Percentiles rank a stretch among this genome's conserved stretches.
Evolutionary conservation across 495 filamentous ascomycete genomes (phyloP).

Genomic region (Lasiosphaeris hirsuta): DNA sequence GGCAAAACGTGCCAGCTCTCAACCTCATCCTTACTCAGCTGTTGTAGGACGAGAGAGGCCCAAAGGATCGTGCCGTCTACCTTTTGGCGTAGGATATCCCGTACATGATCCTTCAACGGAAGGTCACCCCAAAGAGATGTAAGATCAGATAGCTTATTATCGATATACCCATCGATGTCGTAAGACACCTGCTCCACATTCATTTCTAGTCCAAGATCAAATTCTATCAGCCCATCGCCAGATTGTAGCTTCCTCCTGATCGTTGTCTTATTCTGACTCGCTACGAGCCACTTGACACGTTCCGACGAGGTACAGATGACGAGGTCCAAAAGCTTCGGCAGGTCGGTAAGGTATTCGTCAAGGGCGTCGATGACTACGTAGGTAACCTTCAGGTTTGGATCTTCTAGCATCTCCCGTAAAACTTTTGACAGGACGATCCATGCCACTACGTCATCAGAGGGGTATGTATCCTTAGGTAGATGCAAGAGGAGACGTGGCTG

Average conservation of each 20-base stretch:
- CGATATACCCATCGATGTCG: constrained; percentile 34
- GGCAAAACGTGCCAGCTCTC: too few relatives aligned
- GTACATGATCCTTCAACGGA: constrained; percentile 9
- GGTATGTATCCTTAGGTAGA: not conserved
- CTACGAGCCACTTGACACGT: constrained; percentile 40
- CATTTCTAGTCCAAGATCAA: constrained; percentile 33
- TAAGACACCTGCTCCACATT: constrained; percentile 15
- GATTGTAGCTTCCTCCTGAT: constrained; percentile 35
- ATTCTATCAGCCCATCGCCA: constrained; percentile 3
- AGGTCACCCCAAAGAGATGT: not conserved
- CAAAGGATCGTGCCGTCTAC: constrained; percentile 6
- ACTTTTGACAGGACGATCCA: constrained; percentile 30
- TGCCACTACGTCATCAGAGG: constrained; percentile 22
- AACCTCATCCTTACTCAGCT: too few relatives aligned
- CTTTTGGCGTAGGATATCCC: constrained; percentile 23
- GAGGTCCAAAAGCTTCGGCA: constrained; percentile 32
- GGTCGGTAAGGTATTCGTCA: constrained; percentile 42
- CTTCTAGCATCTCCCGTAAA: constrained; percentile 31
- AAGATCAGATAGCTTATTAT: constrained; percentile 19
- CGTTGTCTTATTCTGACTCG: constrained; percentile 13
- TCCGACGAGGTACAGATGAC: constrained; percentile 20
- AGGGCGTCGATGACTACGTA: constrained; percentile 49
- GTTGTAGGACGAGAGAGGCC: too few relatives aligned
- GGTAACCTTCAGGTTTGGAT: constrained; percentile 22
- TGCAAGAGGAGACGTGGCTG: not conserved